A percentile compares a stretch with the other conserved stretches of the same genome.
These are phyloP conservation scores for Mortierella claussenii DNA, from an alignment of 192 early-diverging fungal genomes.

Conservation along the genomic window DNA sequence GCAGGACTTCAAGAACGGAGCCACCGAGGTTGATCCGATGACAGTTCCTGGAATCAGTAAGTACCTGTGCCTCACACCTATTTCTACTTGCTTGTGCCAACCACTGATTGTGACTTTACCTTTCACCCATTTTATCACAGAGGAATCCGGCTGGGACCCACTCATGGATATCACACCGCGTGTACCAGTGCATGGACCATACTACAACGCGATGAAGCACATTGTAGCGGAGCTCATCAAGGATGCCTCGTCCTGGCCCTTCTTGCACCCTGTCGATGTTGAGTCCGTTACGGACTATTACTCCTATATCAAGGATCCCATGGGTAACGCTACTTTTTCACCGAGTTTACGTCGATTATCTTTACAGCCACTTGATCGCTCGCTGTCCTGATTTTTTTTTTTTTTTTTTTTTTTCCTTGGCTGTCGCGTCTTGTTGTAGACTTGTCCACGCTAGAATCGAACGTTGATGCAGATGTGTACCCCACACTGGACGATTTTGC, in stretches of 20 bases:
- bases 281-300: constrained; percentile 96
- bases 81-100: no score
- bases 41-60: constrained; percentile 87
- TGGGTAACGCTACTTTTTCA: constrained; percentile 68
- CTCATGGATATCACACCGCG: constrained; percentile 78
- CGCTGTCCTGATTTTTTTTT: no score
- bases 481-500: constrained; percentile 84
- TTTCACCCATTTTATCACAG: constrained; percentile 35
- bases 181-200: constrained; percentile 58
- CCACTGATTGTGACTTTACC: background rate
- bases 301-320: constrained; percentile 94
- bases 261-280: constrained; percentile 88
- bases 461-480: constrained; percentile 91
- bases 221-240: constrained; percentile 82
- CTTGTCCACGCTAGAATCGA: constrained; percentile 82
- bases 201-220: constrained; percentile 75
- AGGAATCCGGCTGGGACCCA: constrained; percentile 93
- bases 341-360: background rate
- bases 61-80: no score
- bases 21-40: constrained; percentile 76
- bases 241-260: constrained; percentile 91
- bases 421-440: constrained; percentile 57
- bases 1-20: constrained; percentile 71
- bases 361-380: background rate
- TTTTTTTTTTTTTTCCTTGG: background rate